phyloP scores from a whole-genome alignment of 208 protist species.

The Naegleria lovaniensis region DNA sequence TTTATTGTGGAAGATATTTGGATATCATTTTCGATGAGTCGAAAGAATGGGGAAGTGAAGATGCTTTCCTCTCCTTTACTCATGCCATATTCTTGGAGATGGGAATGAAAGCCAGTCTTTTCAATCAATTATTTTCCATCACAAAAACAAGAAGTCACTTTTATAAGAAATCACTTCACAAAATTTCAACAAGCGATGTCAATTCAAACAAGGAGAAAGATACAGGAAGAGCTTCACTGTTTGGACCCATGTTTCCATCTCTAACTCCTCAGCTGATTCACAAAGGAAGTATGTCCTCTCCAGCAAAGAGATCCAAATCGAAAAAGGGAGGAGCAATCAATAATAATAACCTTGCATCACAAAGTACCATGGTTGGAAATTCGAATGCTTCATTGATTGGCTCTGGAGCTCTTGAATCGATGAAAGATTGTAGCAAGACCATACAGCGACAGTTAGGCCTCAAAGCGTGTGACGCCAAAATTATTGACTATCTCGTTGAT shows the following conservation, averaged over 20 bases:
- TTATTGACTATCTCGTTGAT: background rate
- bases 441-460: background rate
- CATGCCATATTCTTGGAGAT: background rate
- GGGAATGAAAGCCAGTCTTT: background rate
- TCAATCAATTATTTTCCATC: background rate
- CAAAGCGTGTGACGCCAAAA: background rate
- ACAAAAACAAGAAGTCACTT: background rate
- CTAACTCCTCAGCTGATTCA: background rate
- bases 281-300: background rate
- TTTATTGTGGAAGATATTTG: background rate
- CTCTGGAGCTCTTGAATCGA: background rate
- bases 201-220: background rate
- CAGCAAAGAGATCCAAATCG: background rate
- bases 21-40: background rate
- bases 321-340: too few species aligned
- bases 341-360: background rate
- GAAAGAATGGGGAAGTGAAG: background rate
- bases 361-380: background rate
- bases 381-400: background rate
- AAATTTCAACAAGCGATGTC: background rate
- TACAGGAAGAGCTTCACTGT: background rate
- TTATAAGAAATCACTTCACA: background rate
- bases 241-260: background rate
- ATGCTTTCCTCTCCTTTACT: background rate
- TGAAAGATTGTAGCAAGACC: constrained; percentile 1